These are phyloP conservation scores for Thelephora terrestris DNA, from an alignment of 1,284 basidiomycete species.

Conservation along the genomic window DNA sequence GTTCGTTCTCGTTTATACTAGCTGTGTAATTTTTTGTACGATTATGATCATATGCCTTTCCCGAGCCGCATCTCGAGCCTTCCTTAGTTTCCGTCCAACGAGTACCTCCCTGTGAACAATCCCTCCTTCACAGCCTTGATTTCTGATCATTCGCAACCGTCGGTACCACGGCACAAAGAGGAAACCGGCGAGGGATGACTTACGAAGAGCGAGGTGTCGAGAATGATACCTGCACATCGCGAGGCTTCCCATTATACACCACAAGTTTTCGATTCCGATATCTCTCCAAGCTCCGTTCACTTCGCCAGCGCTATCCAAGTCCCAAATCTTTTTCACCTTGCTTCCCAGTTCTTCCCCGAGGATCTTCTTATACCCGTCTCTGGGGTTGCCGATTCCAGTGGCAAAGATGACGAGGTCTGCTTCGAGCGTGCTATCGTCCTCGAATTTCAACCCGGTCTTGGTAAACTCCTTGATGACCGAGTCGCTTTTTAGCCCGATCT, in stretches of 20 bases:
- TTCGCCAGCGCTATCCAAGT: constrained; percentile 47
- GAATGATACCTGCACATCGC: constrained; percentile 45
- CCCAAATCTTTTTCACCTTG: constrained; percentile 43
- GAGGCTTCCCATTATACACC: constrained; percentile 50
- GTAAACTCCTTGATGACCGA: constrained; percentile 44
- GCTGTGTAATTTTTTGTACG: too few relatives aligned
- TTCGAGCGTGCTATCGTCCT: constrained; percentile 50
- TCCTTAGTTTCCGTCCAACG: too few relatives aligned
- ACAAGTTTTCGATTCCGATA: constrained; percentile 40
- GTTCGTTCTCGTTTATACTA: too few relatives aligned
- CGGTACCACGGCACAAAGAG: not conserved
- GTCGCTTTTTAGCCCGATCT: constrained; percentile 68
- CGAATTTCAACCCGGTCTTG: constrained; percentile 48
- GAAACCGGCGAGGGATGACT: constrained; percentile 17
- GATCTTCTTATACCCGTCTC: constrained; percentile 31
- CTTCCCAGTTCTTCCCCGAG: constrained; percentile 38
- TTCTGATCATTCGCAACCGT: constrained; percentile 23
- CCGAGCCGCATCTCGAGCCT: too few relatives aligned
- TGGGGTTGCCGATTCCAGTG: constrained; percentile 39
- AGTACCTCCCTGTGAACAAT: constrained; percentile 35
- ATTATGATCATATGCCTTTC: too few relatives aligned
- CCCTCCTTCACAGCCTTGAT: constrained; percentile 52
- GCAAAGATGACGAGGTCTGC: constrained; percentile 65
- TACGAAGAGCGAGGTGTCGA: constrained; percentile 50
- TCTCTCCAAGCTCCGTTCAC: constrained; percentile 39